Percentiles rank a stretch among this genome's conserved stretches.
These are phyloP conservation scores for Auriscalpium vulgare DNA, from an alignment of 768 basidiomycete species.

Conservation along the genomic window DNA sequence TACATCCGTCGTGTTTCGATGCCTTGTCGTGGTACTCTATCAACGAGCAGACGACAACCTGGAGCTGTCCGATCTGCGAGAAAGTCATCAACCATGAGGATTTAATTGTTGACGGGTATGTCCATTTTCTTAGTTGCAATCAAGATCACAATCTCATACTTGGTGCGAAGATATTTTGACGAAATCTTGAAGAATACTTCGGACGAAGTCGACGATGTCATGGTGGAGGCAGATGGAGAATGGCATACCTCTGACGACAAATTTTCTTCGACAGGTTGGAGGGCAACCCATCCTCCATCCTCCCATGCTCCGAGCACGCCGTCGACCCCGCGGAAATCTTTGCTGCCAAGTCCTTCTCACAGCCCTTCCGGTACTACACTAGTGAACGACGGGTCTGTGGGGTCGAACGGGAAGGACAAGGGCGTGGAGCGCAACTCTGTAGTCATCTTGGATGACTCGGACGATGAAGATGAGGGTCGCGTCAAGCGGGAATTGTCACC, in stretches of 20 bases:
- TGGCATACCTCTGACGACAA: constrained; percentile 93
- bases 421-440: constrained; percentile 35
- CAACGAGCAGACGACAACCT: constrained; percentile 95
- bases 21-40: constrained; percentile 89
- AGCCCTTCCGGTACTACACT: constrained; percentile 16
- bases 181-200: constrained; percentile 72
- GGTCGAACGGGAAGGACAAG: constrained; percentile 29
- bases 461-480: constrained; percentile 63
- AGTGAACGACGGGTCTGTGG: constrained; percentile 19
- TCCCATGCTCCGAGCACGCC: constrained; percentile 19
- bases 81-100: constrained; percentile 69
- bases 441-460: constrained; percentile 66
- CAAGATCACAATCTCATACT: neutral
- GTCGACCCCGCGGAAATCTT: constrained; percentile 8
- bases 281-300: constrained; percentile 32
- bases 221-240: constrained; percentile 89
- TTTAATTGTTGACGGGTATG: constrained; percentile 87
- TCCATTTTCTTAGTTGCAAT: constrained; percentile 1
- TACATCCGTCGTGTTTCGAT: constrained; percentile 94
- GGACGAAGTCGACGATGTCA: constrained; percentile 81
- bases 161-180: constrained; percentile 66
- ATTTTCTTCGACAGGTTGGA: constrained; percentile 71
- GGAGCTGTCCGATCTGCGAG: constrained; percentile 92
- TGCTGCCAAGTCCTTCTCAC: constrained; percentile 9
- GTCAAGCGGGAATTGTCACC: constrained; percentile 74